These are phyloP conservation scores for Ceriops tagal DNA, from an alignment of 345 rosid species.

Conservation along the genomic window DNA sequence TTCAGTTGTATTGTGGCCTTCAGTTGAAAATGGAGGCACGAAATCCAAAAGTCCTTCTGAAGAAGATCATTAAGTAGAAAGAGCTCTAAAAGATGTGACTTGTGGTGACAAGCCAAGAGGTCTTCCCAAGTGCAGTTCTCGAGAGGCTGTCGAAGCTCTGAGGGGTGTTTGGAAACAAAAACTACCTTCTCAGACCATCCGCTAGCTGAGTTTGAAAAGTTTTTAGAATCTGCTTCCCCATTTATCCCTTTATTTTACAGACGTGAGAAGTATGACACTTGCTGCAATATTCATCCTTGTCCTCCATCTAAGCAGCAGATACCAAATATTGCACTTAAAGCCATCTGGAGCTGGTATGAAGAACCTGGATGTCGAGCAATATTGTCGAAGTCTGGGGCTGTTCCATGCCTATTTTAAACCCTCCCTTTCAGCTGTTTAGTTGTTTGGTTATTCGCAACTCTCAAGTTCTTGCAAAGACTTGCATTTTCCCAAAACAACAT, in stretches of 20 bases:
- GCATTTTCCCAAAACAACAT: too few relatives aligned
- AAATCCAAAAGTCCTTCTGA: background rate
- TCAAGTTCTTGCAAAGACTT: conserved; percentile 1
- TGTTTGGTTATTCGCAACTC: conserved; percentile 15
- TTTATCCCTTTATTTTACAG: conserved; percentile 8
- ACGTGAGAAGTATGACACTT: background rate
- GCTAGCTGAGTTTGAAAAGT: conserved; percentile 27
- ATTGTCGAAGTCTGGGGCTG: conserved; percentile 3
- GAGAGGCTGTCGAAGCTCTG: conserved; percentile 10
- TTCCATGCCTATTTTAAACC: conserved; percentile 34
- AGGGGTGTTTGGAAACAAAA: conserved; percentile 22
- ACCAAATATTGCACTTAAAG: conserved; percentile 19
- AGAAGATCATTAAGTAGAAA: conserved; percentile 10
- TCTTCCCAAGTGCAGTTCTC: conserved; percentile 1
- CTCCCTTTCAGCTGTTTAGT: conserved; percentile 32
- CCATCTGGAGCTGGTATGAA: conserved; percentile 31
- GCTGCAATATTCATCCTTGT: too few relatives aligned
- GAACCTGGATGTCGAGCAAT: conserved; percentile 25
- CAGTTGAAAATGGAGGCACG: conserved; percentile 9
- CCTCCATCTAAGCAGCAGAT: conserved; percentile 19
- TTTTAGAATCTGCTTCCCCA: conserved; percentile 24
- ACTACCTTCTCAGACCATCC: conserved; percentile 21
- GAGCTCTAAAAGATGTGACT: conserved; percentile 4
- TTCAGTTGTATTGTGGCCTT: background rate
- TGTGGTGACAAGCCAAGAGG: conserved; percentile 9